Base-by-base conservation (phyloP, 2,329 filamentous ascomycete genomes). In the Microcyclosporella mali region DNA sequence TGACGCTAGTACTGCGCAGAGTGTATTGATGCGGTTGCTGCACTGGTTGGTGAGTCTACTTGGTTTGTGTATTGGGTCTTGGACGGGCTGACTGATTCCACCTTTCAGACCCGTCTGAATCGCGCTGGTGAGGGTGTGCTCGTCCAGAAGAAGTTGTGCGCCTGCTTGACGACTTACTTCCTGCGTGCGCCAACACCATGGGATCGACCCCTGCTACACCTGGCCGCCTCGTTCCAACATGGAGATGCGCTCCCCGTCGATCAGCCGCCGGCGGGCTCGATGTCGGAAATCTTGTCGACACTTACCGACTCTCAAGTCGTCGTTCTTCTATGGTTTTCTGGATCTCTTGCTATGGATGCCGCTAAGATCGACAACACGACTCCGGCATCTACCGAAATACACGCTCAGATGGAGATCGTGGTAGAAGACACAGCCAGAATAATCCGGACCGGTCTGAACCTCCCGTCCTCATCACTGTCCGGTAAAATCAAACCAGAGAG, bases 141-240 rank as follows among this genome's bases (percentile, higher is more conserved):
- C 40, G 83, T 88, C 6, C 71, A 78, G 15, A 79, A 79, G 53
- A 92, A 92, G 65, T 71, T 90, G 17, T 85, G 83, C 51, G 83
- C 84, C n/a, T 84, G 84, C 6, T 67, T 90, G 6, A 82, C 84
- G 12, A 83, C 83, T 15, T 88, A 83, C 58, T 88, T 85, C 57
- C 71, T 86, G 25, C 82, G 82, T 45, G 84, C 85, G 48, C 78
- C 84, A 9, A 67, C 73, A 9, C 68, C 76, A 4, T 90, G 85
- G 84, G 69, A 71, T n/a, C 68, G 67, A 38, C 85, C 81, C 48
- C 63, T 88, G 27, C 45, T 54, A 33, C 56, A 61, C 36, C 42
- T 62, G 8, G 55, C 55, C 4, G 41, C 47, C 2, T 58, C 55
- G 1, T 50, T 62, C 37, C 52, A 53, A 28, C 48, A 55, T 30